Conservation (phyloP, 257 asterid genomes). For the Jasminum sambac region DNA sequence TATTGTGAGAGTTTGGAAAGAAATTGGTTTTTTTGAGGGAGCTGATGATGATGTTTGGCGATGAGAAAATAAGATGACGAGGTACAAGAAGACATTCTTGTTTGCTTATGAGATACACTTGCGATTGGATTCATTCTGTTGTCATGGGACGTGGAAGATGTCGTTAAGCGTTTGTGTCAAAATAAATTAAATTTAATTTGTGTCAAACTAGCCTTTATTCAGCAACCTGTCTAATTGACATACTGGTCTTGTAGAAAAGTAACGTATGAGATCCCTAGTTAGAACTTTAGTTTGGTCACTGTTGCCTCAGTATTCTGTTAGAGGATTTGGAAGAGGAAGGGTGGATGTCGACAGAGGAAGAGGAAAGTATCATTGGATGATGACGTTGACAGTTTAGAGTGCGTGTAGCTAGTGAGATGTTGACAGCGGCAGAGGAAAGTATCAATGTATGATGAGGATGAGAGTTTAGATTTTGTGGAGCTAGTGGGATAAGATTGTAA, state of each 20-base stretch:
- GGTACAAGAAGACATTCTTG: not conserved
- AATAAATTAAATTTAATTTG: too few species aligned
- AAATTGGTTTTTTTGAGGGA: not conserved
- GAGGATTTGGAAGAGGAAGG: not conserved
- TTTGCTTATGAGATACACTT: not conserved
- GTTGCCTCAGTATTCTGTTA: not conserved
- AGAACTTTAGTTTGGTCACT: not conserved
- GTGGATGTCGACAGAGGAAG: not conserved
- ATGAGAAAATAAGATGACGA: not conserved
- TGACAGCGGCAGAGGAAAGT: not conserved
- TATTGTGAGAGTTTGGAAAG: not conserved
- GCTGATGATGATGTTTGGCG: not conserved
- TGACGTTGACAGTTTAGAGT: not conserved
- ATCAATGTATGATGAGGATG: not conserved
- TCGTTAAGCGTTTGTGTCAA: not conserved
- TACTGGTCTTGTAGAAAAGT: not conserved
- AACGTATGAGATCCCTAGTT: not conserved
- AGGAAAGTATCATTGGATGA: not conserved
- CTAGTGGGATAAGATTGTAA: not conserved
- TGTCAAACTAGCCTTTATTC: not conserved
- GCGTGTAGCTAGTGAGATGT: not conserved
- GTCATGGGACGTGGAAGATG: not conserved
- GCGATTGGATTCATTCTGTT: not conserved
- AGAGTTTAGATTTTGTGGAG: not conserved
- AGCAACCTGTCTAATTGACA: not conserved